phyloP scores from a whole-genome alignment of 2,329 filamentous ascomycete species.

The Atkinsonella texensis region DNA sequence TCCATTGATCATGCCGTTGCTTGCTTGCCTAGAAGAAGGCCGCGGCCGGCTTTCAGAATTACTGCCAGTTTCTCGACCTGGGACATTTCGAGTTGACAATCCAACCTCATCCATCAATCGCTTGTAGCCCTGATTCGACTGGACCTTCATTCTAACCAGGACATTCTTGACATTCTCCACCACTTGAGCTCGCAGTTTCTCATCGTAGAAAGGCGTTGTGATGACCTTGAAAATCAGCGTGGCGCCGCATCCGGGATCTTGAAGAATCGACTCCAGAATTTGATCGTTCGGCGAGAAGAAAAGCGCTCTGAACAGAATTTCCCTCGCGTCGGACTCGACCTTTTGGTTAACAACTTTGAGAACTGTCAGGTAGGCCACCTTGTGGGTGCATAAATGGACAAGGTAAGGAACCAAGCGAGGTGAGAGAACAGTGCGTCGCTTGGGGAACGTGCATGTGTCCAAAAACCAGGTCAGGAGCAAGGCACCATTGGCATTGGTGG shows the following conservation, averaged over 20 bases:
- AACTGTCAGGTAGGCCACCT: conserved; percentile 93
- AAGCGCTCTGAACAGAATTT: conserved; percentile 77
- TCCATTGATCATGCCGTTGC: conserved; percentile 22
- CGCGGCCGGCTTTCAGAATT: conserved; percentile 39
- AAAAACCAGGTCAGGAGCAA: conserved; percentile 94
- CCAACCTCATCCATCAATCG: conserved; percentile 97
- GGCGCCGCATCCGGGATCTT: conserved; percentile 82
- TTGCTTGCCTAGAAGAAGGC: conserved; percentile 43
- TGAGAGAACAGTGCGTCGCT: conserved; percentile 79
- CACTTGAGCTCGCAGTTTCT: conserved; percentile 75
- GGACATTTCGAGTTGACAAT: conserved; percentile 53
- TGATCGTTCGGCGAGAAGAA: conserved; percentile 88
- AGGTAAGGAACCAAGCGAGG: conserved; percentile 86
- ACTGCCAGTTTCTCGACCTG: conserved; percentile 31
- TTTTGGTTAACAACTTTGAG: conserved; percentile 98
- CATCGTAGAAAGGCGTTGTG: conserved; percentile 94
- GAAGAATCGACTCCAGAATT: conserved; percentile 78
- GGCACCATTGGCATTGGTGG: conserved; percentile 91
- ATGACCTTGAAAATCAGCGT: conserved; percentile 98
- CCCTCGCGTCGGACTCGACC: conserved; percentile 81
- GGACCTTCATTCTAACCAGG: conserved; percentile 78
- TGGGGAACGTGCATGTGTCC: conserved; percentile 92
- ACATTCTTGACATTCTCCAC: conserved; percentile 88
- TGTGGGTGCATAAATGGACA: conserved; percentile 93
- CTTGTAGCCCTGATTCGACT: conserved; percentile 94